Evolutionary conservation across 306 rosid genomes (phyloP).

Genomic region (Castanea sativa): DNA sequence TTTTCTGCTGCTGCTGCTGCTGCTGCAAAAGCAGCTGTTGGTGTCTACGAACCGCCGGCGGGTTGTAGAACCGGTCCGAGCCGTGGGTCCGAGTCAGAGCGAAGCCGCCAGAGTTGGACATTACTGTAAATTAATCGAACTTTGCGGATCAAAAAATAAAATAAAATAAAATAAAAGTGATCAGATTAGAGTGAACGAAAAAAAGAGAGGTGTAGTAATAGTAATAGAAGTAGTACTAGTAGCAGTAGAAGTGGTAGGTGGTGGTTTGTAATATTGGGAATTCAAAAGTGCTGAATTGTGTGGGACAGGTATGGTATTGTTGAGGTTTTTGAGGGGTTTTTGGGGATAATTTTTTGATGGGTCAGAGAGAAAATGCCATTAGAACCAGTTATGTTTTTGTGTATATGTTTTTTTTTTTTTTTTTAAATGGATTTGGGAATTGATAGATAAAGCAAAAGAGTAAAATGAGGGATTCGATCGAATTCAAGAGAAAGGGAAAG

Average conservation of each 20-base stretch:
- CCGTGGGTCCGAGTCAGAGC: slow-evolving; percentile 20
- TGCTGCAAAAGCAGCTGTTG: slow-evolving; percentile 11
- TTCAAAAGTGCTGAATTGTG: neutral
- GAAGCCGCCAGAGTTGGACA: slow-evolving; percentile 34
- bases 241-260: neutral
- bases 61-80: slow-evolving; percentile 25
- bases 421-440: no score
- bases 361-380: neutral
- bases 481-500: no score
- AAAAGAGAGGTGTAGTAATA: no score
- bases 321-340: slow-evolving; percentile 28
- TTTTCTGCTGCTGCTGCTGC: slow-evolving; percentile 21
- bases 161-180: no score
- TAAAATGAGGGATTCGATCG: no score
- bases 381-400: no score
- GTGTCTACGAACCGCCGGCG: slow-evolving; percentile 17
- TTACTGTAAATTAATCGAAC: slow-evolving; percentile 8
- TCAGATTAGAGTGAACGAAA: no score
- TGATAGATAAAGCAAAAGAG: no score
- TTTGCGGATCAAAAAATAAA: slow-evolving; percentile 2
- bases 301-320: neutral
- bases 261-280: neutral
- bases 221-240: no score
- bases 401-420: no score
- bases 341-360: neutral